These are phyloP conservation scores for Wickerhamomyces strasburgensis DNA, from an alignment of 805 yeast species.

Conservation along the genomic window DNA sequence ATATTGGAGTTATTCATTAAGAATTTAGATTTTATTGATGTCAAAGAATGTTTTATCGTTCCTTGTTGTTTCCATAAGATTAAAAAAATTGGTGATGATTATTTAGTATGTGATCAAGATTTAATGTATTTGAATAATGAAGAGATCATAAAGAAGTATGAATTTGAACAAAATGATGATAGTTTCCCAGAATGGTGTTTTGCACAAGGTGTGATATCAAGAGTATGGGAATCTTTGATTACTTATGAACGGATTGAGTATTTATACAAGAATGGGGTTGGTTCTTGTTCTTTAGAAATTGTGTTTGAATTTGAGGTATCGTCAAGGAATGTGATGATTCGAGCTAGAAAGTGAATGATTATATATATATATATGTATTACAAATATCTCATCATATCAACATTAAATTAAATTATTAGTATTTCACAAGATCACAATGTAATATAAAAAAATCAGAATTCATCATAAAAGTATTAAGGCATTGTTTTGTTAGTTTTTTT, in stretches of 20 bases:
- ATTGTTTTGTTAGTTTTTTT: too few relatives aligned
- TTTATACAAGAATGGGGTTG: neutral
- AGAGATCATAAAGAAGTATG: conserved; percentile 3
- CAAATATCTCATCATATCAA: neutral
- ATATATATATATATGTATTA: too few relatives aligned
- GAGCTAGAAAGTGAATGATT: neutral
- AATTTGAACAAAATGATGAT: neutral
- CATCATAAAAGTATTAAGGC: too few relatives aligned
- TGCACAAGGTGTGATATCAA: neutral
- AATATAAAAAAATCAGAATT: too few relatives aligned
- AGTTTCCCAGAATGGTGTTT: conserved; percentile 1
- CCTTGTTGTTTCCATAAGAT: conserved; percentile 15
- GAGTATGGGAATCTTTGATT: conserved; percentile 2
- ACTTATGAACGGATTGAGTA: neutral
- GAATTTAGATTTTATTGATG: neutral
- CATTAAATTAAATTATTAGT: neutral
- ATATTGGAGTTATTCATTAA: neutral
- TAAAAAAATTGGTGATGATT: neutral
- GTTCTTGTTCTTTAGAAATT: neutral
- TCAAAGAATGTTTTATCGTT: conserved; percentile 8
- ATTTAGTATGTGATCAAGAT: conserved; percentile 7
- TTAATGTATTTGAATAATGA: conserved; percentile 3
- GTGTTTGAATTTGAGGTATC: conserved; percentile 3
- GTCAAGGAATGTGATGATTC: conserved; percentile 6
- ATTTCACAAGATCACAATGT: too few relatives aligned